Evolutionary conservation across 495 filamentous ascomycete species (phyloP).

Genomic region (Astrothelium macrocarpum): DNA sequence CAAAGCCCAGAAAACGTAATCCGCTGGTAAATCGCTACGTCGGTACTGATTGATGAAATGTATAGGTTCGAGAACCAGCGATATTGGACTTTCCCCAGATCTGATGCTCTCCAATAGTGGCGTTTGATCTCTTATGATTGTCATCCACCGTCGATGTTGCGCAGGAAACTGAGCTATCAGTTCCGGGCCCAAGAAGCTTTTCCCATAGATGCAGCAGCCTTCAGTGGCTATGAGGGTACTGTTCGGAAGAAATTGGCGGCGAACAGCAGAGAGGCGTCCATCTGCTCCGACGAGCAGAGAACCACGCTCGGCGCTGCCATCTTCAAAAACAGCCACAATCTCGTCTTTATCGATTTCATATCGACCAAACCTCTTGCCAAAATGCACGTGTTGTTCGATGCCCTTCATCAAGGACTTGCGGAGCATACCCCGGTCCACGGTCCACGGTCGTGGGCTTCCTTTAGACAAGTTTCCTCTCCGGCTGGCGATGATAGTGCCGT

Average conservation of each 20-base stretch:
- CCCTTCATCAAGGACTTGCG: slow-evolving; percentile 1
- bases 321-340: slow-evolving; percentile 28
- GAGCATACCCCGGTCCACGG: background rate
- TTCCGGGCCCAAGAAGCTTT: background rate
- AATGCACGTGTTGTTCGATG: slow-evolving; percentile 1
- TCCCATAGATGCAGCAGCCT: slow-evolving; percentile 25
- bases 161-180: background rate
- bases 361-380: background rate
- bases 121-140: slow-evolving; percentile 25
- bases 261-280: slow-evolving; percentile 34
- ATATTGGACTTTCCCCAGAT: slow-evolving; percentile 24
- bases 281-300: slow-evolving; percentile 41
- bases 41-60: slow-evolving; percentile 22
- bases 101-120: slow-evolving; percentile 13
- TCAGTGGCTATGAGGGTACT: slow-evolving; percentile 36
- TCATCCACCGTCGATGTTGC: slow-evolving; percentile 26
- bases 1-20: slow-evolving; percentile 38
- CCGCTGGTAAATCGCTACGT: slow-evolving; percentile 20
- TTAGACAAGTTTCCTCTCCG: background rate
- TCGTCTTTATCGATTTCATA: slow-evolving; percentile 1
- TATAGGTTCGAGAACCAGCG: slow-evolving; percentile 33
- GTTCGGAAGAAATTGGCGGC: slow-evolving; percentile 37
- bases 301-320: slow-evolving; percentile 33
- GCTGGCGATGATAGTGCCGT: background rate
- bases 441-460: background rate